phyloP scores from a whole-genome alignment of 129 eudicot genomes.

The Artemisia argyi region DNA sequence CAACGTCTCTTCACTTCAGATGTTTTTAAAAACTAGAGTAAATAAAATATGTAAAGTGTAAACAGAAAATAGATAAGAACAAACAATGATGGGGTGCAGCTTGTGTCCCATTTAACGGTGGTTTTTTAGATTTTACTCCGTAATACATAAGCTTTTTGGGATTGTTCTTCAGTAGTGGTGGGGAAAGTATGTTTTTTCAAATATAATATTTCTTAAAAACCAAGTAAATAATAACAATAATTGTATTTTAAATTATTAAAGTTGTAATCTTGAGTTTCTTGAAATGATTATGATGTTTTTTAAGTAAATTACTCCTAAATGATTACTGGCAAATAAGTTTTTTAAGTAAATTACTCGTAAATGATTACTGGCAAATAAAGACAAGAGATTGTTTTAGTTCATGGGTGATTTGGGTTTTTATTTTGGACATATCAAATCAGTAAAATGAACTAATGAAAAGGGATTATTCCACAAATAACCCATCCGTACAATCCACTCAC shows the following conservation, averaged over 20 bases:
- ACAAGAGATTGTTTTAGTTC: not conserved
- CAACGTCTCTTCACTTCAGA: not conserved
- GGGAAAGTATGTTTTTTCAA: conserved; percentile 23
- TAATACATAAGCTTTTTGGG: conserved; percentile 20
- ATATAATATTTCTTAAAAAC: not conserved
- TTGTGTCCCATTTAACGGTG: conserved; percentile 32
- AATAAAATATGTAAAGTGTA: not conserved
- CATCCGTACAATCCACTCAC: no score
- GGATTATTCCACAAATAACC: no score
- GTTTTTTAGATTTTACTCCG: conserved; percentile 25
- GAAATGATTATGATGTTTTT: conserved; percentile 5
- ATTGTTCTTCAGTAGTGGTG: conserved; percentile 27
- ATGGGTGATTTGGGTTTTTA: not conserved
- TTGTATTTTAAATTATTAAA: conserved; percentile 16
- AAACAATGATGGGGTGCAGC: conserved; percentile 33
- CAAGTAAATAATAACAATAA: conserved; percentile 17
- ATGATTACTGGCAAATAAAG: not conserved
- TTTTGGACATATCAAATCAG: not conserved
- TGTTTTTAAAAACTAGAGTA: not conserved
- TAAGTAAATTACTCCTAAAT: not conserved
- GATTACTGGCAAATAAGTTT: not conserved
- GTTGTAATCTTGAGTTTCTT: conserved; percentile 17
- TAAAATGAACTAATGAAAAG: no score
- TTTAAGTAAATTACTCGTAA: not conserved
- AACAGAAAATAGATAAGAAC: not conserved